Base-by-base conservation (phyloP, 2,329 filamentous ascomycete genomes). In the Pleomassaria siparia region DNA sequence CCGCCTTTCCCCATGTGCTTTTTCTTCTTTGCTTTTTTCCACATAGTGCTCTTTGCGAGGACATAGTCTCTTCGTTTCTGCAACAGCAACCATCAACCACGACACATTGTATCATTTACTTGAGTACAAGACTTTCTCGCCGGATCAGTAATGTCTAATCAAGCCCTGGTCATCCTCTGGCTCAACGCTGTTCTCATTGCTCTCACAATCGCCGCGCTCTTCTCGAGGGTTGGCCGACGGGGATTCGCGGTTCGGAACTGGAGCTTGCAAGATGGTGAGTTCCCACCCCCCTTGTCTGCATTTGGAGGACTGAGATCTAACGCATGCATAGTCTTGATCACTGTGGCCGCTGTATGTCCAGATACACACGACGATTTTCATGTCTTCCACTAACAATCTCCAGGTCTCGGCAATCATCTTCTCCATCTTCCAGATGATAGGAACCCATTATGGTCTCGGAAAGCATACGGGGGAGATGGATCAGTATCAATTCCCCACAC, bases 241-340 rank as follows among this genome's bases (percentile, higher is more conserved):
- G 32, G 59, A 4, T 54, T 59, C 25, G 45, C 63, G 10, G 47
- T 65, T 32, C 44, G 60, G 13, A 56, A 44, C 16, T 64, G 59
- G 32, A 53, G 51, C 32, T 61, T 56, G 55, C 58, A 66, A 44
- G 63, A 65, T 60, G 53, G 60, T 62, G 36, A 50, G 53, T 46
- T 42, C 21, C n/a, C n/a, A n/a, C n/a, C n/a, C n/a, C n/a, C n/a
- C n/a, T 13, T 20, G 13, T 13, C 13, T 11, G 3, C 11, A 26
- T 24, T 7, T 3, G 32, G 18, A 18, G 18, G 7, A 8, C 12
- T 20, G 7, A 20, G 16, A 40, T 16, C 53, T 58, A 36, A 64
- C 40, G 10, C 7, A 1, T 1, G 10, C 11, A 24, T 33, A 65
- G 61, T 40, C 21, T 52, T 66, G 25, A 60, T 64, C 21, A 49